Percentiles rank a stretch among this genome's conserved stretches.
These are phyloP conservation scores for Pleurotus citrinopileatus DNA, from an alignment of 768 basidiomycete species.

Conservation along the genomic window DNA sequence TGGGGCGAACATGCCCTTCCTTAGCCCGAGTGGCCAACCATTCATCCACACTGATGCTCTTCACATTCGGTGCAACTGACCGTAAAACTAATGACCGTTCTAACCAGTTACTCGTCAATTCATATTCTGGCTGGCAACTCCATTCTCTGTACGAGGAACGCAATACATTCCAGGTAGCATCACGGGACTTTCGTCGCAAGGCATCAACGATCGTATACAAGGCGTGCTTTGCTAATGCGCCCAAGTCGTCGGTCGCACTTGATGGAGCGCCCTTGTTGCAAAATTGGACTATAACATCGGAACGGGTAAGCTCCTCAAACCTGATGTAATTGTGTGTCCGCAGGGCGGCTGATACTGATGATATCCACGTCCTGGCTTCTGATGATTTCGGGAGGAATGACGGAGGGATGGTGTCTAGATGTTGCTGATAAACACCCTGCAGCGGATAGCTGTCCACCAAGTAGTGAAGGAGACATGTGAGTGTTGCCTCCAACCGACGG, in stretches of 20 bases:
- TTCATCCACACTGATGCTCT: conserved; percentile 19
- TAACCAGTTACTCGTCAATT: conserved; percentile 46
- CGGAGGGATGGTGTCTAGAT: conserved; percentile 37
- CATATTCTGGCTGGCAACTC: conserved; percentile 32
- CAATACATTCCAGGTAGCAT: conserved; percentile 56
- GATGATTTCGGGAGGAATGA: conserved; percentile 35
- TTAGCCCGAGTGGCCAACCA: conserved; percentile 48
- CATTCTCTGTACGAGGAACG: conserved; percentile 66
- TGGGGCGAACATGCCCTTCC: conserved; percentile 48
- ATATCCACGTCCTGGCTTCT: conserved; percentile 47
- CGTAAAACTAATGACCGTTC: conserved; percentile 42
- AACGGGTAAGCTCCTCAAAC: conserved; percentile 44
- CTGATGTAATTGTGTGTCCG: conserved; percentile 52
- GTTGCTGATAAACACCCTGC: conserved; percentile 52
- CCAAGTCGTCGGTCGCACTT: conserved; percentile 10
- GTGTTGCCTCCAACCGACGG: conserved; percentile 26
- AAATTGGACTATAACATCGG: conserved; percentile 18
- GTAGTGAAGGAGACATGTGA: conserved; percentile 58
- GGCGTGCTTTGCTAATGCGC: conserved; percentile 36
- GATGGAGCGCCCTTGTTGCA: conserved; percentile 9
- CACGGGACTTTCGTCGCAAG: conserved; percentile 48
- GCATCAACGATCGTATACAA: conserved; percentile 40
- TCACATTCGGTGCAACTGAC: conserved; percentile 26
- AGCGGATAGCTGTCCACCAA: conserved; percentile 62
- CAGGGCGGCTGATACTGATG: conserved; percentile 45